Base-by-base conservation (phyloP, 257 asterid genomes). In the Solanum ossicruentum region DNA sequence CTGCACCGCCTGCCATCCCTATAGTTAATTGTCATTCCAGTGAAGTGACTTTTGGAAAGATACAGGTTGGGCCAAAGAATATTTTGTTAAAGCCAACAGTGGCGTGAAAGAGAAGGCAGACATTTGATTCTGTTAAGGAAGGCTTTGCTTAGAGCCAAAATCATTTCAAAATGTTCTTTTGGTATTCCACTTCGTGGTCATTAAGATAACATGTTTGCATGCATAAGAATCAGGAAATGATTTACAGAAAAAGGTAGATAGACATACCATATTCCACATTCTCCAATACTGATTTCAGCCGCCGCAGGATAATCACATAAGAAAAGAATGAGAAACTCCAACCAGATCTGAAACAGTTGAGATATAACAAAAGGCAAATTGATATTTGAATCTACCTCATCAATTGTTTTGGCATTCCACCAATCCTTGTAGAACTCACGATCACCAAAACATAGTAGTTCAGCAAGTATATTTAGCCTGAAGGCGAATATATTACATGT, bases 341-440 rank as follows among this genome's bases (percentile, higher is more conserved):
- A 80, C 84, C 58, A 86, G 88, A 79, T 21, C 69, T 28, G 55
- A 84, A 69, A 75, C 17, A 36, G 39, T 41, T 63, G 41, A 21
- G 47, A 66, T 21, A 26, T 51, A 61, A 49, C 52, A n/a, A 36
- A 77, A 21, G 12, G 15, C 69, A 57, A 86, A 82, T 70, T 67
- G 65, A 66, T 17, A 67, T n/a, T 41, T 58, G 63, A 51, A 49
- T 78, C 65, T 89, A 94, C 99, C 98, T 97, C 99, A 85, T 95
- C 99, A 70, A 97, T 92, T 41, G 99, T 95, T 89, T 89, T 94
- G 78, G 99, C 99, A 89, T 97, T 97, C 99, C 99, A 97, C 99
- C 99, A 97, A 89, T 95, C 99, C 90, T 95, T 97, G 90, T 97
- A 97, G 88, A 97, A 97, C 88, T 95, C 99, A 86, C 98, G 98